Evolutionary conservation across 768 basidiomycete species (phyloP).

Genomic region (Russula abietina): DNA sequence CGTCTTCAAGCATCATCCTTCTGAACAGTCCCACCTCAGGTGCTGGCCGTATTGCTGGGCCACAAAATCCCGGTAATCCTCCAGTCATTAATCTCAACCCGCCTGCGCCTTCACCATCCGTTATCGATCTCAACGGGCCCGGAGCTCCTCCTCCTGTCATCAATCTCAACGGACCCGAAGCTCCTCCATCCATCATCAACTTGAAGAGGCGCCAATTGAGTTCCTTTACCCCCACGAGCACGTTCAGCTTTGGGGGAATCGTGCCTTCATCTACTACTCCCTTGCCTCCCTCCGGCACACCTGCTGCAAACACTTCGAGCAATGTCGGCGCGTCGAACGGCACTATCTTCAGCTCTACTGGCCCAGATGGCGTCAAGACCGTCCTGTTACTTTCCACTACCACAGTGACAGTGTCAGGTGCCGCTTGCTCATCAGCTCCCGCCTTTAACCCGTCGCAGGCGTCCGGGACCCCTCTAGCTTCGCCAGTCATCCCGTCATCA

Average conservation of each 20-base stretch:
- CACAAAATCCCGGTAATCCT: conserved; percentile 3
- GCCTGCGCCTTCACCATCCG: too few relatives aligned
- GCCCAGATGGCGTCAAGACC: conserved; percentile 13
- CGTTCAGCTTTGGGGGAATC: conserved; percentile 18
- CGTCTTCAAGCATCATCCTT: conserved; percentile 15
- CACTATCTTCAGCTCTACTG: conserved; percentile 9
- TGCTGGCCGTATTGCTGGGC: not conserved
- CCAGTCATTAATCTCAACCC: conserved; percentile 19
- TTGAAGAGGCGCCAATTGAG: conserved; percentile 19
- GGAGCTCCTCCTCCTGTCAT: not conserved
- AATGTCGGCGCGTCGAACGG: not conserved
- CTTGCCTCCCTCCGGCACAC: not conserved
- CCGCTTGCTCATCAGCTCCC: not conserved
- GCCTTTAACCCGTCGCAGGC: not conserved
- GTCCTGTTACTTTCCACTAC: conserved; percentile 9
- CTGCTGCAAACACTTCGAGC: not conserved
- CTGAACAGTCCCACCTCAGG: conserved; percentile 16
- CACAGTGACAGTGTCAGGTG: not conserved
- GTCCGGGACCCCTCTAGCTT: not conserved
- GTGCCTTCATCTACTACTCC: not conserved
- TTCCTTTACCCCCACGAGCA: not conserved
- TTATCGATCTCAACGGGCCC: conserved; percentile 18
- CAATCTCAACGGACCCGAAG: not conserved
- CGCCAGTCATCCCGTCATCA: not conserved
- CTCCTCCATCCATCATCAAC: conserved; percentile 9